Conservation (phyloP, 2,329 filamentous ascomycete genomes). For the Periconia macrospinosa region DNA sequence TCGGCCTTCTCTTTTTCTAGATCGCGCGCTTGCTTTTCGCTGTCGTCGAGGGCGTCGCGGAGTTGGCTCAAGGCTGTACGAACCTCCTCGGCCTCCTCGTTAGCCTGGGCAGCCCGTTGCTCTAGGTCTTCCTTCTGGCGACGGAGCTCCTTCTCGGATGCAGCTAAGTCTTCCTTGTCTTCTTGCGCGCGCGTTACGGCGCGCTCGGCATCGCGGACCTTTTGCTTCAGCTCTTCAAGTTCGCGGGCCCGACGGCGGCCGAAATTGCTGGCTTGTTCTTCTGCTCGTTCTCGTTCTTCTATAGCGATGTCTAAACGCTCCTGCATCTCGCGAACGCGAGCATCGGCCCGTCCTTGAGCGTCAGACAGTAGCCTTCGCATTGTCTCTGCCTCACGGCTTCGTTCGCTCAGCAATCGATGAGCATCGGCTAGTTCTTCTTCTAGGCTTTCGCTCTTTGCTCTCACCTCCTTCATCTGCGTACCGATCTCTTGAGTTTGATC, state of each 20-base stretch:
- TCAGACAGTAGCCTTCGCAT: constrained; percentile 89
- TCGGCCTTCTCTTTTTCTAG: constrained; percentile 80
- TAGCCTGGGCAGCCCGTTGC: constrained; percentile 66
- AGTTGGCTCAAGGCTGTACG: constrained; percentile 76
- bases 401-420: constrained; percentile 81
- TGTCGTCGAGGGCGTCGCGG: constrained; percentile 79
- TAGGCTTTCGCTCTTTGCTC: constrained; percentile 77
- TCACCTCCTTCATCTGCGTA: constrained; percentile 87
- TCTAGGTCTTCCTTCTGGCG: constrained; percentile 76
- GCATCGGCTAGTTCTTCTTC: constrained; percentile 92
- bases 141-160: constrained; percentile 73
- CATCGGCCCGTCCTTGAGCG: constrained; percentile 79
- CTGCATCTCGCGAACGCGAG: constrained; percentile 83
- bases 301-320: constrained; percentile 84
- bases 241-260: constrained; percentile 78
- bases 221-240: constrained; percentile 79
- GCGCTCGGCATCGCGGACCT: constrained; percentile 79
- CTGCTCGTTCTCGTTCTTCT: constrained; percentile 90
- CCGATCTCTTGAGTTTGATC: constrained; percentile 87
- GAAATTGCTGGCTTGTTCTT: constrained; percentile 82
- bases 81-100: constrained; percentile 74
- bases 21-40: constrained; percentile 81
- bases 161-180: constrained; percentile 78
- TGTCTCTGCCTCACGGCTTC: constrained; percentile 88
- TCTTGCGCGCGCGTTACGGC: constrained; percentile 70